These are phyloP conservation scores for Yarrowia sp. DNA, from an alignment of 805 yeast species.

Conservation along the genomic window DNA sequence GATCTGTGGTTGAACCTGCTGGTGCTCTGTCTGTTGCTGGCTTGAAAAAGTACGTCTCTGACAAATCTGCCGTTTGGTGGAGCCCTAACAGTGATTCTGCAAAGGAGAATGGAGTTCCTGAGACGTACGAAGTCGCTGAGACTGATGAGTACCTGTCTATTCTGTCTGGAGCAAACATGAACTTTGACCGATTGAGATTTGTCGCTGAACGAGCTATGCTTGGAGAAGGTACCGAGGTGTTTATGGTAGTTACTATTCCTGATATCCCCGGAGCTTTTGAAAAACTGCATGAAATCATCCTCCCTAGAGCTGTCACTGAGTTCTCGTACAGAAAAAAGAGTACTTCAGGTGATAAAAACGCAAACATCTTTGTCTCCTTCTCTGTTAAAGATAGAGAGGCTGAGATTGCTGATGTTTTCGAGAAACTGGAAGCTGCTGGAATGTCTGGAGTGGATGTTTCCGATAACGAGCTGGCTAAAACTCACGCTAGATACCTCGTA, in stretches of 20 bases:
- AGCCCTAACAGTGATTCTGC: neutral
- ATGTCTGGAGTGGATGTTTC: conserved; percentile 81
- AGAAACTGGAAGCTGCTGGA: conserved; percentile 58
- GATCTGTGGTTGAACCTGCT: conserved; percentile 92
- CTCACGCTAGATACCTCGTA: conserved; percentile 92
- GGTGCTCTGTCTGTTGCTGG: conserved; percentile 98
- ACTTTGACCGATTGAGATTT: conserved; percentile 92
- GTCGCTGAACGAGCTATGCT: conserved; percentile 95
- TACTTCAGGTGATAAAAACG: conserved; percentile 44
- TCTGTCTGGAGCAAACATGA: conserved; percentile 96
- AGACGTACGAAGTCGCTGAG: neutral
- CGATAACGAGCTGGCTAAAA: conserved; percentile 90
- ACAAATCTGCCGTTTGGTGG: conserved; percentile 28
- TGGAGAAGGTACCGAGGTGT: conserved; percentile 98
- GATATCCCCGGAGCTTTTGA: conserved; percentile 90
- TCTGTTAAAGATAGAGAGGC: conserved; percentile 67
- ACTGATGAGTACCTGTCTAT: conserved; percentile 64
- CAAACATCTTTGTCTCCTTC: conserved; percentile 86
- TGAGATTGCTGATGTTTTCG: conserved; percentile 66
- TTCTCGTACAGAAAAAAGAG: conserved; percentile 77
- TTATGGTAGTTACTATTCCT: conserved; percentile 85
- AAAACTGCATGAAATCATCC: conserved; percentile 68
- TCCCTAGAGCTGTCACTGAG: conserved; percentile 91
- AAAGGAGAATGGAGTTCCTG: neutral
- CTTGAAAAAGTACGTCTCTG: conserved; percentile 70